phyloP scores from a whole-genome alignment of 2,329 filamentous ascomycete species.

The Juglanconis juglandina region DNA sequence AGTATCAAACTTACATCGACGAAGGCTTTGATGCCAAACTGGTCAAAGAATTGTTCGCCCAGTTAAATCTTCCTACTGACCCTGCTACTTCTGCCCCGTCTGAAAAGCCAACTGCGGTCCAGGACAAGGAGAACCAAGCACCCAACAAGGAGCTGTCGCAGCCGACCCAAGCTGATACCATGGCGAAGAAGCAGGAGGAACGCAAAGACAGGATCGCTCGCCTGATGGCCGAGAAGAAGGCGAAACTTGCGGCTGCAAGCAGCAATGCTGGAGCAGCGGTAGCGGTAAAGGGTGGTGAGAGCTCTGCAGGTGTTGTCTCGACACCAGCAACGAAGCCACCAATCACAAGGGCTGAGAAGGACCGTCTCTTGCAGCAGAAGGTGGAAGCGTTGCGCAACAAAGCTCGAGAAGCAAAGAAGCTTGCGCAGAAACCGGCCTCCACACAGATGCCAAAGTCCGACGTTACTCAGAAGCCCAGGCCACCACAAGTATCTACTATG shows the following conservation, averaged over 20 bases:
- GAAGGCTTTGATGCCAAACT: constrained; percentile 67
- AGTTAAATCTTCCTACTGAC: constrained; percentile 58
- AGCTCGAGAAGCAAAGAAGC: constrained; percentile 42
- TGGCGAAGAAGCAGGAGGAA: constrained; percentile 49
- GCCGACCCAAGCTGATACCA: constrained; percentile 11
- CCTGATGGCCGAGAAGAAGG: constrained; percentile 68
- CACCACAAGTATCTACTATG: constrained; percentile 1
- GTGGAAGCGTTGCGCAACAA: constrained; percentile 68
- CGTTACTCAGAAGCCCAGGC: background rate
- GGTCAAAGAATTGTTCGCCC: constrained; percentile 63
- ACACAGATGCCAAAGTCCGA: constrained; percentile 8
- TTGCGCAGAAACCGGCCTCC: constrained; percentile 25
- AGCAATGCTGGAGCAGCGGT: constrained; percentile 15
- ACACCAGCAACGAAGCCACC: constrained; percentile 22
- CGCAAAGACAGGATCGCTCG: constrained; percentile 75
- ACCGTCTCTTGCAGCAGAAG: constrained; percentile 69
- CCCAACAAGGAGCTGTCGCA: background rate
- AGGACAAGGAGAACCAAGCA: background rate
- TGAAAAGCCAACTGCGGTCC: background rate
- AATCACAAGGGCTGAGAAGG: constrained; percentile 65
- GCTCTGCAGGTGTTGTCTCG: background rate
- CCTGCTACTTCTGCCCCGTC: constrained; percentile 5
- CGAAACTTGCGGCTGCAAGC: constrained; percentile 38
- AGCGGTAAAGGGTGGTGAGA: constrained; percentile 1
- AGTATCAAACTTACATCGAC: constrained; percentile 68